These are phyloP conservation scores for Solanum boliviense DNA, from an alignment of 257 asterid genomes.

Conservation along the genomic window DNA sequence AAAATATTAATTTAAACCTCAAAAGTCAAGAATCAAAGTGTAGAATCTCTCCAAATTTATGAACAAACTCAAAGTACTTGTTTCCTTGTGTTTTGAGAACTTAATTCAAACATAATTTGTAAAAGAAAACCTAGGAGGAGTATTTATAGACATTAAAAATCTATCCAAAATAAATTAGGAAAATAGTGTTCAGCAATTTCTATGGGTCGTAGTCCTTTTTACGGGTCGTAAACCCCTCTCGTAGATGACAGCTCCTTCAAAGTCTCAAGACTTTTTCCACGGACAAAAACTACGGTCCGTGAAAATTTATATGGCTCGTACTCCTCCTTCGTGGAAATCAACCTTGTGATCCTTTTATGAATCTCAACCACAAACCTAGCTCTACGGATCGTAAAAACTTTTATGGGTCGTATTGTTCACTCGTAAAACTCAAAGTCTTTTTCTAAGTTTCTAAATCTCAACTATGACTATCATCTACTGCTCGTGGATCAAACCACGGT, in stretches of 20 bases:
- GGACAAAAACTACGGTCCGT: not conserved
- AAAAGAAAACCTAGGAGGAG: not conserved
- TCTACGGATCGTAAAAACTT: not conserved
- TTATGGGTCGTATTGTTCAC: not conserved
- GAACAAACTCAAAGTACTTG: not conserved
- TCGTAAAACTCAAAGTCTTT: not conserved
- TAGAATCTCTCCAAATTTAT: not conserved
- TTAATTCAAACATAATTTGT: no score
- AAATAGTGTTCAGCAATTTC: not conserved
- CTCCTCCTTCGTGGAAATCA: not conserved
- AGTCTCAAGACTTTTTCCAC: not conserved
- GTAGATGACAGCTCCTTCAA: not conserved
- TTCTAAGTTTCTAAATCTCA: not conserved
- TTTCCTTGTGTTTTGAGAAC: not conserved
- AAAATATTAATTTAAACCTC: no score
- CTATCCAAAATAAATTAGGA: not conserved
- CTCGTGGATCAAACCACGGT: not conserved
- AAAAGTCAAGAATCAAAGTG: not conserved
- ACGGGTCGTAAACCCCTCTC: not conserved
- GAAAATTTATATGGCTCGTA: not conserved
- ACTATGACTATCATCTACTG: not conserved
- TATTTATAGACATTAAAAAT: no score
- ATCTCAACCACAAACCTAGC: not conserved
- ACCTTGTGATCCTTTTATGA: not conserved
- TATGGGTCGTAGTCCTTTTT: not conserved